Conservation (phyloP, 352 stramenopile genomes). For the Blastocystis sp. region DNA sequence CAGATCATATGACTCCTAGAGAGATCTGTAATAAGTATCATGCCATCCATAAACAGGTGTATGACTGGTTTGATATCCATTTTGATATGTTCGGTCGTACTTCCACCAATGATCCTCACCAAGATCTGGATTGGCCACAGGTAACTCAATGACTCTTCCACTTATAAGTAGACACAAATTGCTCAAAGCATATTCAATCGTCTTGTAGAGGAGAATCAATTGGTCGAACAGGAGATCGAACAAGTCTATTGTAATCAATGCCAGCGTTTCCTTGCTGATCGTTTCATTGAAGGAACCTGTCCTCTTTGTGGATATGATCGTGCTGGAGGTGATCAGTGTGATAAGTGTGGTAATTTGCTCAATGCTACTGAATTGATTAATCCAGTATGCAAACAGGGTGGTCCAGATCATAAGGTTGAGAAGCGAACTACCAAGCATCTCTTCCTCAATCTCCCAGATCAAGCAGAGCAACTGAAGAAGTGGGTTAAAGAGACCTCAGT, state of each 20-base stretch:
- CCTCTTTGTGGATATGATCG: constrained; percentile 75
- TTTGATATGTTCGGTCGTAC: constrained; percentile 70
- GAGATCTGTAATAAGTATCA: constrained; percentile 83
- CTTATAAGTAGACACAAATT: constrained; percentile 80
- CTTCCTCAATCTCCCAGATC: constrained; percentile 69
- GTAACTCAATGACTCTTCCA: constrained; percentile 77
- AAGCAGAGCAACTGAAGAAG: constrained; percentile 38
- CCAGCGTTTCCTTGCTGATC: constrained; percentile 69
- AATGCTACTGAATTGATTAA: constrained; percentile 69
- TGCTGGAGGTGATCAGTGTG: constrained; percentile 82
- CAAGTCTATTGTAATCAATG: constrained; percentile 69
- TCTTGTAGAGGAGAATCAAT: constrained; percentile 78
- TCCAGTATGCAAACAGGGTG: constrained; percentile 59
- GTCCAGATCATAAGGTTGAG: constrained; percentile 50
- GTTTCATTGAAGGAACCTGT: constrained; percentile 70
- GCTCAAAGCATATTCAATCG: constrained; percentile 82
- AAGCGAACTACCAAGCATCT: constrained; percentile 68
- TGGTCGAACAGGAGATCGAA: constrained; percentile 72
- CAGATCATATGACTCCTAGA: constrained; percentile 73
- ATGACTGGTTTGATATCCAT: constrained; percentile 69
- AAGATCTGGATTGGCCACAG: constrained; percentile 66
- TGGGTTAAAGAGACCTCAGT: constrained; percentile 61
- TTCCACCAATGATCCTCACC: constrained; percentile 45
- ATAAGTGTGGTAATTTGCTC: constrained; percentile 71
- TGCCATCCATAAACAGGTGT: constrained; percentile 66